Conservation (phyloP, 208 protist species). For the Trypanosoma conorhini region DNA sequence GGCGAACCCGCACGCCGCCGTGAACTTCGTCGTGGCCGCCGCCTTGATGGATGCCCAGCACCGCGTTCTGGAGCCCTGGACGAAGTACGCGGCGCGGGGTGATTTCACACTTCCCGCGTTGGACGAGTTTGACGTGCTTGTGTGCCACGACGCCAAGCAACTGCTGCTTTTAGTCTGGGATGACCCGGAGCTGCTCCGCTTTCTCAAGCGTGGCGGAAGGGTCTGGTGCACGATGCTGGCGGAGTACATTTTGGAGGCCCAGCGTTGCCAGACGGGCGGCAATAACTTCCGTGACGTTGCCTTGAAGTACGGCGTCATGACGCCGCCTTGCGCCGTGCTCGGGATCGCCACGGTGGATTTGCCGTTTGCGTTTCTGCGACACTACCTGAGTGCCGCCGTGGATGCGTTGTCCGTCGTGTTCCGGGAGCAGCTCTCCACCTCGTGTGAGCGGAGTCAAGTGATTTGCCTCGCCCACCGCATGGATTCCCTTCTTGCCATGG, state of each 20-base stretch:
- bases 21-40: slow-evolving; percentile 67
- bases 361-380: slow-evolving; percentile 61
- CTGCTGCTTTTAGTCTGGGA: slow-evolving; percentile 60
- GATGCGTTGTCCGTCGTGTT: slow-evolving; percentile 54
- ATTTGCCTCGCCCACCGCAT: slow-evolving; percentile 74
- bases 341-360: slow-evolving; percentile 49
- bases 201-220: slow-evolving; percentile 74
- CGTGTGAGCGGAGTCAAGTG: slow-evolving; percentile 56
- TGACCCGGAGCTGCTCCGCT: slow-evolving; percentile 57
- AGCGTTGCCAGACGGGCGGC: slow-evolving; percentile 53
- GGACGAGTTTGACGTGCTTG: slow-evolving; percentile 68
- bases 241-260: slow-evolving; percentile 80
- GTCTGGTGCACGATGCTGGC: slow-evolving; percentile 89
- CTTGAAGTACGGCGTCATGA: slow-evolving; percentile 54
- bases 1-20: slow-evolving; percentile 48
- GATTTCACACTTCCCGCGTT: slow-evolving; percentile 66
- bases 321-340: slow-evolving; percentile 51
- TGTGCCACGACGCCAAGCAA: slow-evolving; percentile 78
- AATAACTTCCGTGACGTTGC: slow-evolving; percentile 60
- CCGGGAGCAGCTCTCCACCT: slow-evolving; percentile 44
- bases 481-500: slow-evolving; percentile 80
- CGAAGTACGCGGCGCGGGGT: slow-evolving; percentile 50
- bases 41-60: slow-evolving; percentile 50
- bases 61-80: slow-evolving; percentile 65
- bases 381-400: slow-evolving; percentile 45